Percentiles rank a stretch among this genome's conserved stretches.
These are phyloP conservation scores for Ascoidea asiatica DNA, from an alignment of 805 yeast species.

Conservation along the genomic window DNA sequence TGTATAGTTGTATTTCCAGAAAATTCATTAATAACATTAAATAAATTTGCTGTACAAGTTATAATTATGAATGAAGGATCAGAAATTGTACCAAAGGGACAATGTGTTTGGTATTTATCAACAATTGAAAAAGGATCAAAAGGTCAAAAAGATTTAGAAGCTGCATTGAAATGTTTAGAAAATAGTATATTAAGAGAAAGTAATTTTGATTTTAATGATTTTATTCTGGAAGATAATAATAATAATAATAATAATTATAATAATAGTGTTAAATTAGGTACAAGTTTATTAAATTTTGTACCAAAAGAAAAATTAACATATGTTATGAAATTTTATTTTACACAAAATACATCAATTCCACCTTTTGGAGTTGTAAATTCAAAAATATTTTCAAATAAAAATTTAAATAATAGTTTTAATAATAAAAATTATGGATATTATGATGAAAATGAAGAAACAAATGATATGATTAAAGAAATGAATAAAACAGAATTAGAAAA, in stretches of 20 bases:
- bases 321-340: constrained; percentile 46
- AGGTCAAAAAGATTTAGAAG: constrained; percentile 66
- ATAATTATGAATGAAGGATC: constrained; percentile 78
- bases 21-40: constrained; percentile 52
- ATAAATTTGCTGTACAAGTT: constrained; percentile 70
- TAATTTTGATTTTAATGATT: constrained; percentile 14
- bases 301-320: constrained; percentile 62
- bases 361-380: constrained; percentile 39
- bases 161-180: constrained; percentile 73
- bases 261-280: constrained; percentile 55
- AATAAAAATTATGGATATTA: no score
- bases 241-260: constrained; percentile 32
- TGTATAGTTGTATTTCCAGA: constrained; percentile 92
- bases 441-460: background rate
- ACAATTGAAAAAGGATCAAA: constrained; percentile 57
- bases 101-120: constrained; percentile 82
- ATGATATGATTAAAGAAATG: background rate
- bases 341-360: constrained; percentile 43
- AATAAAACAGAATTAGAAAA: background rate
- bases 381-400: constrained; percentile 18
- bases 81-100: constrained; percentile 79
- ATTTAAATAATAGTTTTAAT: no score
- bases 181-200: constrained; percentile 71
- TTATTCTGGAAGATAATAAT: constrained; percentile 19
- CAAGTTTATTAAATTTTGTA: constrained; percentile 71